Evolutionary conservation across 257 asterid species (phyloP).

Genomic region (Nicotiana attenuata): DNA sequence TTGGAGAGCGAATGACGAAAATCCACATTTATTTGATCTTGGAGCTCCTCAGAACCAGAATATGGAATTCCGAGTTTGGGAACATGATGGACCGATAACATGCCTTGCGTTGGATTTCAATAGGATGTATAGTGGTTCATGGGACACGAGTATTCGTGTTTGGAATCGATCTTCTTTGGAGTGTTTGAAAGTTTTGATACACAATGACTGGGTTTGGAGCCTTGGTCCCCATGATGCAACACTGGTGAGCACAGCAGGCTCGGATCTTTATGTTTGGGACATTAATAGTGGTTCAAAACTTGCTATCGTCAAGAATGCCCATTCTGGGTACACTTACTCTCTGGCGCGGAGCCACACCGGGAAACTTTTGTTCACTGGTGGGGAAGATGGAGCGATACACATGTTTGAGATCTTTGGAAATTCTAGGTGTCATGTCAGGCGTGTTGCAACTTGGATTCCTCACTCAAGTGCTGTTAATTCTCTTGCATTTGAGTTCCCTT

Average conservation of each 20-base stretch:
- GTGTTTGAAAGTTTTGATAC: conserved; percentile 63
- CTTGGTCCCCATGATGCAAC: conserved; percentile 74
- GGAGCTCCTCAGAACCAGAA: conserved; percentile 46
- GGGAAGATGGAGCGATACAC: conserved; percentile 90
- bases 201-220: conserved; percentile 94
- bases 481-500: conserved; percentile 92
- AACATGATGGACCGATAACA: conserved; percentile 85
- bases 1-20: conserved; percentile 76
- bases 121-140: conserved; percentile 86
- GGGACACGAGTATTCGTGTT: conserved; percentile 88
- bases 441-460: conserved; percentile 80
- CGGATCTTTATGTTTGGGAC: conserved; percentile 77
- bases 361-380: conserved; percentile 78
- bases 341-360: conserved; percentile 86
- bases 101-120: conserved; percentile 74
- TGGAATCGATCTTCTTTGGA: conserved; percentile 71
- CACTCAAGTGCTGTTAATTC: conserved; percentile 68
- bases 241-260: conserved; percentile 75
- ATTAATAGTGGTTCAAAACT: conserved; percentile 41
- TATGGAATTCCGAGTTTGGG: conserved; percentile 75
- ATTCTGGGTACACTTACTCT: conserved; percentile 58
- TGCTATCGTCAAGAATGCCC: conserved; percentile 35
- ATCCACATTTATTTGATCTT: conserved; percentile 73
- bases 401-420: conserved; percentile 65
- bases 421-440: conserved; percentile 25